Base-by-base conservation (phyloP, 495 filamentous ascomycete species). In the Chlorociboria aeruginascens region DNA sequence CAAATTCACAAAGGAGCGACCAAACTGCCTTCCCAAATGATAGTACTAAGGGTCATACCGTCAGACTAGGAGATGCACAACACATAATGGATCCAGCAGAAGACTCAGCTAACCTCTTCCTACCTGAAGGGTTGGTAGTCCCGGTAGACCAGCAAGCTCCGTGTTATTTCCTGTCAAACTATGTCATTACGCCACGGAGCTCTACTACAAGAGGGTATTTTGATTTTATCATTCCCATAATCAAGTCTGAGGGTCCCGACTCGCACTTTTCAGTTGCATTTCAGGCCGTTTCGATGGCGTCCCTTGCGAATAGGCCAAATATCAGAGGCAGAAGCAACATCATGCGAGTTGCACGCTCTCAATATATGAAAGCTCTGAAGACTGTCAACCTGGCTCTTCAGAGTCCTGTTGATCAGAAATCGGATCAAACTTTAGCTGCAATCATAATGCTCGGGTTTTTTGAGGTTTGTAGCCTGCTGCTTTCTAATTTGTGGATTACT, bases 361-460 rank as follows among this genome's bases (percentile, higher is more conserved):
- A 69, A 49, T 74, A 76, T 48, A 58, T 64, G 1, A 64, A 64
- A 48, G 78, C 81, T 4, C 54, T 85, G 40, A 63, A 64, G 7
- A 68, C 66, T 32, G 75, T 74, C 0, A 73, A 79, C 40, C 46
- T 63, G 0, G 73, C 78, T 0, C 61, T 85, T 33, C 61, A 68
- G 40, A 66, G 71, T 29, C 69, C 72, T 25, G 54, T 67, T 8
- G 60, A 66, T 35, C 66, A 68, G 40, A 60, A 65, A 49, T 61
- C 72, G 16, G 76, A 83, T 49, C 65, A 69, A 34, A 75, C 77
- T 10, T 58, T 86, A n/a, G 73, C 78, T 28, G 67, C 78, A 0
- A 72, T 84, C 17, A 61, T 86, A 34, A 55, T 83, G 28, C 62
- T 84, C 37, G 76, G 74, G 0, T 70, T 78, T n/a, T 85, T 77